phyloP scores from a whole-genome alignment of 2,329 filamentous ascomycete genomes.

The Pseudopyricularia cyperi region DNA sequence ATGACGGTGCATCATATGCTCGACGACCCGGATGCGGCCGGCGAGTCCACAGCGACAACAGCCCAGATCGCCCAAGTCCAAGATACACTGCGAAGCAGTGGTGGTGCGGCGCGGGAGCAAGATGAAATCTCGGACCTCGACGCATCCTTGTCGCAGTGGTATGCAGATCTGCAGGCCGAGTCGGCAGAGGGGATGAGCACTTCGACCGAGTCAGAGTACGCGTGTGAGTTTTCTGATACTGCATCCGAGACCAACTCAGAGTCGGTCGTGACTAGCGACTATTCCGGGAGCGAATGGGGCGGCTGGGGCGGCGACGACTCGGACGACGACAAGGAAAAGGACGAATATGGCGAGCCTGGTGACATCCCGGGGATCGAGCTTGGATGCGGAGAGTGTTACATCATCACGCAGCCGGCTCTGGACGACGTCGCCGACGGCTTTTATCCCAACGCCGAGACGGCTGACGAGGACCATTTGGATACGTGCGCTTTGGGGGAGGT shows the following conservation, averaged over 20 bases:
- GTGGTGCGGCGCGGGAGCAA: slow-evolving; percentile 8
- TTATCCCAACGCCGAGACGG: slow-evolving; percentile 56
- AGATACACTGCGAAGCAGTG: slow-evolving; percentile 10
- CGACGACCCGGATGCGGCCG: slow-evolving; percentile 47
- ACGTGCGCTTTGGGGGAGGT: slow-evolving; percentile 72
- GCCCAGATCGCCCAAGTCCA: slow-evolving; percentile 3
- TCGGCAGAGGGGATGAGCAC: slow-evolving; percentile 18
- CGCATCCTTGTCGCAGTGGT: slow-evolving; percentile 25
- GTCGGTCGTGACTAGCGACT: slow-evolving; percentile 37
- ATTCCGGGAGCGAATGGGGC: slow-evolving; percentile 24
- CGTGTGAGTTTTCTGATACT: slow-evolving; percentile 48
- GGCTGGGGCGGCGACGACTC: slow-evolving; percentile 6
- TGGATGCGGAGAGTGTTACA: slow-evolving; percentile 62
- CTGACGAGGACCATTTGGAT: slow-evolving; percentile 72
- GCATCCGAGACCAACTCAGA: slow-evolving; percentile 42
- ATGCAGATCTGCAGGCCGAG: slow-evolving; percentile 21
- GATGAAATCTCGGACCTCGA: slow-evolving; percentile 15
- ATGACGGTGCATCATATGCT: slow-evolving; percentile 98
- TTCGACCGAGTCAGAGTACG: slow-evolving; percentile 39
- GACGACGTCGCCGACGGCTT: slow-evolving; percentile 78
- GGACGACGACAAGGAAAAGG: slow-evolving; percentile 38
- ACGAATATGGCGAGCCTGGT: slow-evolving; percentile 46
- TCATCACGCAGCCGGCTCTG: slow-evolving; percentile 82
- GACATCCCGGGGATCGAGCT: slow-evolving; percentile 69
- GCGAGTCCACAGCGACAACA: slow-evolving; percentile 6